phyloP scores from a whole-genome alignment of 2,329 filamentous ascomycete genomes.

The Xylaria sp. region DNA sequence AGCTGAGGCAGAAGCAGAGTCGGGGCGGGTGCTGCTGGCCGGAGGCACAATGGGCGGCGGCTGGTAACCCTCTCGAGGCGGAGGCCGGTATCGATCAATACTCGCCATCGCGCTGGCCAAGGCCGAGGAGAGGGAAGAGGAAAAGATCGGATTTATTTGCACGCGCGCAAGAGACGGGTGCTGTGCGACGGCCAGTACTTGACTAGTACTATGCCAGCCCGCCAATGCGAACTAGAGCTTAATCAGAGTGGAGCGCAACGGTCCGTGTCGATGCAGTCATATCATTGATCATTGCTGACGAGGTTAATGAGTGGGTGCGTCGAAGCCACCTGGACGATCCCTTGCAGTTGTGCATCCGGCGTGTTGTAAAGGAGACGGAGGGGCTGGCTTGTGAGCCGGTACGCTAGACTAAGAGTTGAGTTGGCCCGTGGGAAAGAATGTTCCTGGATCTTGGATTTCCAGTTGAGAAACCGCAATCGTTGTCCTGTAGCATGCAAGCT shows the following conservation, averaged over 20 bases:
- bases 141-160: conserved; percentile 9
- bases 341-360: conserved; percentile 21
- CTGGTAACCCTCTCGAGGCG: conserved; percentile 65
- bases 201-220: neutral
- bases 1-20: conserved; percentile 43
- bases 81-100: conserved; percentile 68
- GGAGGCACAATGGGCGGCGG: conserved; percentile 61
- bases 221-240: conserved; percentile 10
- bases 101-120: conserved; percentile 62
- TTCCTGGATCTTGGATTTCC: conserved; percentile 34
- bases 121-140: conserved; percentile 23
- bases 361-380: conserved; percentile 25
- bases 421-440: conserved; percentile 25
- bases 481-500: conserved; percentile 20
- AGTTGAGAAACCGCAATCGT: conserved; percentile 35
- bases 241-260: conserved; percentile 22
- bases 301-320: conserved; percentile 26
- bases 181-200: conserved; percentile 3
- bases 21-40: conserved; percentile 44
- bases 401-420: conserved; percentile 14
- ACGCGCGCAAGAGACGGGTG: conserved; percentile 13
- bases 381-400: neutral
- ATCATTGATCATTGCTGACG: conserved; percentile 13
- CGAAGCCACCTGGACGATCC: conserved; percentile 7
- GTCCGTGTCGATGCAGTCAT: conserved; percentile 9